Conservation (phyloP, 495 filamentous ascomycete species). For the Aspergillus egyptiacus region DNA sequence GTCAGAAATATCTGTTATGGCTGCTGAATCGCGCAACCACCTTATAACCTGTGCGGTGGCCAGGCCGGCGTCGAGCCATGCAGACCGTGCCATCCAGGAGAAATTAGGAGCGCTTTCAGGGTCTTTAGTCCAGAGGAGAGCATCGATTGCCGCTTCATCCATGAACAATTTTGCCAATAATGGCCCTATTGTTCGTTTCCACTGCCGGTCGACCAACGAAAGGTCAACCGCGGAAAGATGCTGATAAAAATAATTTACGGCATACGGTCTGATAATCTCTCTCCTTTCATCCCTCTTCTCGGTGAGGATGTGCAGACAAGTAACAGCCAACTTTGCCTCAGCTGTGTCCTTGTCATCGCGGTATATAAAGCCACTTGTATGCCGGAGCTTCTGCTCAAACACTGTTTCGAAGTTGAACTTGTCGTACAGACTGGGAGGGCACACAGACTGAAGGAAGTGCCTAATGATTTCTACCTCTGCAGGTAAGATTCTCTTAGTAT, state of each 20-base stretch:
- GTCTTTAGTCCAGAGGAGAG: conserved; percentile 24
- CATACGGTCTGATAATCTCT: conserved; percentile 24
- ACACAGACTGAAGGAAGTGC: conserved; percentile 33
- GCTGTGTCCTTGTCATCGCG: conserved; percentile 20
- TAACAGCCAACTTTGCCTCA: conserved; percentile 24
- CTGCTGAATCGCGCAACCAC: conserved; percentile 31
- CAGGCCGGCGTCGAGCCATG: conserved; percentile 28
- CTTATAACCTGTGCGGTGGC: conserved; percentile 25
- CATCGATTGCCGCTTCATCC: conserved; percentile 25
- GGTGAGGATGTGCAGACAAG: conserved; percentile 23
- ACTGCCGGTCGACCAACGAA: conserved; percentile 26
- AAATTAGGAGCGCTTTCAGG: background rate
- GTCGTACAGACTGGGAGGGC: conserved; percentile 26
- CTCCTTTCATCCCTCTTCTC: conserved; percentile 18
- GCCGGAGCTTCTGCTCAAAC: conserved; percentile 26
- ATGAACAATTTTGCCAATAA: conserved; percentile 30
- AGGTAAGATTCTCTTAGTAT: conserved; percentile 7
- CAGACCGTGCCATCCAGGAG: conserved; percentile 6
- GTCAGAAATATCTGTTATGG: conserved; percentile 23
- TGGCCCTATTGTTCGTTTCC: conserved; percentile 28
- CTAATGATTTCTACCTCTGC: conserved; percentile 28
- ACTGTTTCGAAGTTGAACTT: conserved; percentile 35
- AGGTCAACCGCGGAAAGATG: conserved; percentile 32
- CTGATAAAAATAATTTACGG: conserved; percentile 26
- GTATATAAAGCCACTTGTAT: conserved; percentile 12